phyloP scores from a whole-genome alignment of 441 rosid species.

The Caryocar brasiliense region DNA sequence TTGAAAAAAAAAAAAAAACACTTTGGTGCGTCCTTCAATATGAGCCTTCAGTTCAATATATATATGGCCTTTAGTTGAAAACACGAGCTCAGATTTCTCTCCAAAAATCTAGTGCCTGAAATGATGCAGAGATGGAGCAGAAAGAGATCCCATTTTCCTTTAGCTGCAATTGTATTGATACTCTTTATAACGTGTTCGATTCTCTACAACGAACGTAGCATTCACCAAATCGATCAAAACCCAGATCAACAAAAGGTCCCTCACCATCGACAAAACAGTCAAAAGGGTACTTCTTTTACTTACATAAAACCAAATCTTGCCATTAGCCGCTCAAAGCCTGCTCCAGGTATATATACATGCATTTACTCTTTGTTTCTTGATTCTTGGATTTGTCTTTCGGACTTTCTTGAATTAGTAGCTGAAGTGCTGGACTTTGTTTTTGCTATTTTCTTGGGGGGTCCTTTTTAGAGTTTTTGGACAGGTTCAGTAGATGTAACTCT shows the following conservation, averaged over 20 bases:
- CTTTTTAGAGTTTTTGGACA: slow-evolving; percentile 55
- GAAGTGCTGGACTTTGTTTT: not conserved
- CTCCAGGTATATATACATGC: slow-evolving; percentile 46
- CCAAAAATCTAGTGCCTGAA: not conserved
- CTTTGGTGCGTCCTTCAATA: no score
- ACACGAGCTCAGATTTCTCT: not conserved
- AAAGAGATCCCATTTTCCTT: slow-evolving; percentile 53
- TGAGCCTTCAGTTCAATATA: no score
- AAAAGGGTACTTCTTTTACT: no score
- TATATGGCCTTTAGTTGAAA: no score
- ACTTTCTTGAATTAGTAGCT: not conserved
- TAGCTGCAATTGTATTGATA: slow-evolving; percentile 40
- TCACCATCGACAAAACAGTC: slow-evolving; percentile 12
- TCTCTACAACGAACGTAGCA: slow-evolving; percentile 50
- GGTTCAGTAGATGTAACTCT: slow-evolving; percentile 65
- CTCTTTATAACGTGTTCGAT: slow-evolving; percentile 33
- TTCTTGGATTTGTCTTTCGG: not conserved
- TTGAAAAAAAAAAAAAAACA: no score
- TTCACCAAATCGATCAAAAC: slow-evolving; percentile 41
- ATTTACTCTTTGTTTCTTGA: slow-evolving; percentile 4
- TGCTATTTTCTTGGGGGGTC: not conserved
- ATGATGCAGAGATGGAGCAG: slow-evolving; percentile 68
- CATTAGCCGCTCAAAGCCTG: not conserved
- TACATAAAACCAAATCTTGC: slow-evolving; percentile 53
- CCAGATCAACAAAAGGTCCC: slow-evolving; percentile 19